phyloP scores from a whole-genome alignment of 2,329 filamentous ascomycete species.

The Xylaria hypoxylon region DNA sequence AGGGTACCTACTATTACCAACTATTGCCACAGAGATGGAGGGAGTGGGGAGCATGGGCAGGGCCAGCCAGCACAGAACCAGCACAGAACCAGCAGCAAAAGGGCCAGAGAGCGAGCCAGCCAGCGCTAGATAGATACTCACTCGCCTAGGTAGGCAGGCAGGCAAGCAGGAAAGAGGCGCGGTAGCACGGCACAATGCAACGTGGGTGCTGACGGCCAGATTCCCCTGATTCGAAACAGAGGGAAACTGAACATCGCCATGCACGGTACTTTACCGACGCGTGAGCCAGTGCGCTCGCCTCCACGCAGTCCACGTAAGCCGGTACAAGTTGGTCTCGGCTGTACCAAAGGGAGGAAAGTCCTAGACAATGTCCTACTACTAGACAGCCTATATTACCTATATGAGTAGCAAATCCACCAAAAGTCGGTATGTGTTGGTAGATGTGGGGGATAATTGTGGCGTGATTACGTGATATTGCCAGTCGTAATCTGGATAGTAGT shows the following conservation, averaged over 20 bases:
- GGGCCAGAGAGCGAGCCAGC: slow-evolving; percentile 3
- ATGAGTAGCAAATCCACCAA: background rate
- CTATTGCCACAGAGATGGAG: slow-evolving; percentile 29
- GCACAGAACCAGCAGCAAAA: background rate
- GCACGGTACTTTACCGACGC: slow-evolving; percentile 41
- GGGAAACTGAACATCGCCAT: slow-evolving; percentile 32
- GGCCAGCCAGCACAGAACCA: background rate
- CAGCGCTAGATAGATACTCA: too few species aligned
- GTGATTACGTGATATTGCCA: slow-evolving; percentile 21
- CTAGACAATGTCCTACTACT: slow-evolving; percentile 15
- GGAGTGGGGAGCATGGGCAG: slow-evolving; percentile 31
- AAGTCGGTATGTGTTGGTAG: slow-evolving; percentile 1
- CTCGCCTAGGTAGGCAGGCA: background rate
- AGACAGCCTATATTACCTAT: background rate
- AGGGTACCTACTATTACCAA: slow-evolving; percentile 25
- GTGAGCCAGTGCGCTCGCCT: slow-evolving; percentile 28
- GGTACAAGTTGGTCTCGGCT: slow-evolving; percentile 31
- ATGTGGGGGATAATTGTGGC: slow-evolving; percentile 3
- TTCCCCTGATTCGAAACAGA: slow-evolving; percentile 40
- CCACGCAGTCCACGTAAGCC: slow-evolving; percentile 32
- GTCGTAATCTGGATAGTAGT: background rate
- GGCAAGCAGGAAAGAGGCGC: background rate
- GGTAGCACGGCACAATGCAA: slow-evolving; percentile 40
- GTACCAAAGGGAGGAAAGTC: slow-evolving; percentile 28
- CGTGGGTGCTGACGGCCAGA: slow-evolving; percentile 37